phyloP scores from a whole-genome alignment of 1,284 basidiomycete species.

The Heterobasidion irregulare region DNA sequence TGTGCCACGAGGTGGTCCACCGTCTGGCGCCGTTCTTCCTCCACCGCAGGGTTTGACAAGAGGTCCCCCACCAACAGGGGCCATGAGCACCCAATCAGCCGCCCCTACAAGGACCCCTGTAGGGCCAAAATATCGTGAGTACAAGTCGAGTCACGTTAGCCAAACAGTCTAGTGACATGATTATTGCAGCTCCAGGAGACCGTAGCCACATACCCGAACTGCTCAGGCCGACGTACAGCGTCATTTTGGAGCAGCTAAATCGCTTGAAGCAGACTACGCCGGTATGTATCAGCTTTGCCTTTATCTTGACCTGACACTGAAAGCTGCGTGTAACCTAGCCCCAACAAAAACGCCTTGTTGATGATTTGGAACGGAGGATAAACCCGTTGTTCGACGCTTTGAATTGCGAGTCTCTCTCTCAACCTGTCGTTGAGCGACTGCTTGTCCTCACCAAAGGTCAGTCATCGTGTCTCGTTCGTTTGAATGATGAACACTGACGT shows the following conservation, averaged over 20 bases:
- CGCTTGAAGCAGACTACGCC: constrained; percentile 65
- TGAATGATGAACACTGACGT: constrained; percentile 5
- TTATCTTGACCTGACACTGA: constrained; percentile 2
- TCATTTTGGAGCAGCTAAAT: constrained; percentile 55
- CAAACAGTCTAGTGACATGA: constrained; percentile 4
- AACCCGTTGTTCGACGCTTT: constrained; percentile 85
- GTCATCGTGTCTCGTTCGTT: constrained; percentile 13
- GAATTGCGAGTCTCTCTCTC: constrained; percentile 86
- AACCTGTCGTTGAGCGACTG: constrained; percentile 61
- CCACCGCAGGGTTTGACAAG: constrained; percentile 14
- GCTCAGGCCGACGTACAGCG: constrained; percentile 58
- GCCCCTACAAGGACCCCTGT: constrained; percentile 27
- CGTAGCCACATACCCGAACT: constrained; percentile 82
- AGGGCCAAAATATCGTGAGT: constrained; percentile 76
- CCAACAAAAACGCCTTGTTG: constrained; percentile 77
- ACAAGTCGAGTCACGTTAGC: neutral
- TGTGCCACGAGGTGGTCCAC: constrained; percentile 22
- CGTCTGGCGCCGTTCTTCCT: constrained; percentile 27
- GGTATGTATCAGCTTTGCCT: constrained; percentile 33
- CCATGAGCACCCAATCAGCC: constrained; percentile 21
- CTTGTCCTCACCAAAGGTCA: constrained; percentile 60
- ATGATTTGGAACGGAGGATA: constrained; percentile 84
- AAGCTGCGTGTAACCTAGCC: constrained; percentile 35
- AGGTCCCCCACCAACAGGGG: neutral
- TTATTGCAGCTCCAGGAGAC: constrained; percentile 74